phyloP scores from a whole-genome alignment of 345 rosid species.

The Microcos paniculata region DNA sequence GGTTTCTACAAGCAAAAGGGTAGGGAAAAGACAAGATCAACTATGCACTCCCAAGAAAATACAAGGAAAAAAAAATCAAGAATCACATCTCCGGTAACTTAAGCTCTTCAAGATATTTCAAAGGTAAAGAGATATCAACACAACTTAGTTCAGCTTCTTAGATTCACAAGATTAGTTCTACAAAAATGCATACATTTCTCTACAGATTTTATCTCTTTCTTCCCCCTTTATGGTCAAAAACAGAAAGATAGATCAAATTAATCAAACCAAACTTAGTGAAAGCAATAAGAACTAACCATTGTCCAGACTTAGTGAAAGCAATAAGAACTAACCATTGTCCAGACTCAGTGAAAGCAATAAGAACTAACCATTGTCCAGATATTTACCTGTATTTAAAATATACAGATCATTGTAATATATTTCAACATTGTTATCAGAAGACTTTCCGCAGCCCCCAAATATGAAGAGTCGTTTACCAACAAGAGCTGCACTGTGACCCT shows the following conservation, averaged over 20 bases:
- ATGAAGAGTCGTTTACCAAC: constrained; percentile 85
- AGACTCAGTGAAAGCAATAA: too few relatives aligned
- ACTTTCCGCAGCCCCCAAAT: constrained; percentile 96
- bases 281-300: background rate
- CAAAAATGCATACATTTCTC: background rate
- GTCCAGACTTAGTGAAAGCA: too few relatives aligned
- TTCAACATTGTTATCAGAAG: constrained; percentile 57
- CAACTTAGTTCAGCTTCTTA: background rate
- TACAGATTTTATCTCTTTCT: background rate
- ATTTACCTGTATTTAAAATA: constrained; percentile 82
- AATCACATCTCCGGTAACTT: background rate
- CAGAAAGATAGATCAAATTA: background rate
- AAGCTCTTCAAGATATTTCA: background rate
- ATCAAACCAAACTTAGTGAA: background rate
- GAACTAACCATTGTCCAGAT: background rate
- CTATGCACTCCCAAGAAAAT: background rate
- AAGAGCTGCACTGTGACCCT: constrained; percentile 91
- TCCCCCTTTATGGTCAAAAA: background rate
- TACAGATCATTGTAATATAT: constrained; percentile 86
- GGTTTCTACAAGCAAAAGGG: constrained; percentile 57
- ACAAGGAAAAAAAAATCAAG: background rate
- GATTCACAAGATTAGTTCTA: background rate
- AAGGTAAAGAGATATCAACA: background rate
- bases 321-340: too few relatives aligned
- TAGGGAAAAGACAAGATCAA: background rate